A percentile compares a stretch with the other conserved stretches of the same genome.
These are phyloP conservation scores for Rhodosporidiobolus odoratus DNA, from an alignment of 768 basidiomycete species.

Conservation along the genomic window DNA sequence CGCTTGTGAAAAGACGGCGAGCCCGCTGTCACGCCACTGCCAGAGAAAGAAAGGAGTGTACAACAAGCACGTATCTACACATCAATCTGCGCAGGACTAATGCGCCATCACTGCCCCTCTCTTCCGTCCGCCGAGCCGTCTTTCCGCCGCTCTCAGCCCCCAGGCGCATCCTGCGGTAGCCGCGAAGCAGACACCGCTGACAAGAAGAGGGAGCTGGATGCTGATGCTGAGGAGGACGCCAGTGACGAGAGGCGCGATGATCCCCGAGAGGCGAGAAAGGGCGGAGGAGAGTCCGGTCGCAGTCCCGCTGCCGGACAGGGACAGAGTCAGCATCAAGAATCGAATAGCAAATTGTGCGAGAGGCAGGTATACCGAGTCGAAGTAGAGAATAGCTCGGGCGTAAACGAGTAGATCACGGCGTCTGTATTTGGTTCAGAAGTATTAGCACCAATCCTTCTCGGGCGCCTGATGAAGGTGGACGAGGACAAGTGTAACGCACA, in stretches of 20 bases:
- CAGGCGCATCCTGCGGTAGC: constrained; percentile 36
- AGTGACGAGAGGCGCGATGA: constrained; percentile 40
- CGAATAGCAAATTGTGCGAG: constrained; percentile 39
- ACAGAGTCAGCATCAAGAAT: not conserved
- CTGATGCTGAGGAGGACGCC: constrained; percentile 36
- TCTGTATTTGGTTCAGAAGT: constrained; percentile 1
- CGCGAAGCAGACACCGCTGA: constrained; percentile 29
- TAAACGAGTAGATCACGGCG: constrained; percentile 55
- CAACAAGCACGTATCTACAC: not conserved
- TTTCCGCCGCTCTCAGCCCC: constrained; percentile 10
- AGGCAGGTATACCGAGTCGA: constrained; percentile 39
- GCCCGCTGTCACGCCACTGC: too few relatives aligned
- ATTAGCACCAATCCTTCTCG: not conserved
- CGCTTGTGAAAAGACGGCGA: too few relatives aligned
- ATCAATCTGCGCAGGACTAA: not conserved
- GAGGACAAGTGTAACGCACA: not conserved
- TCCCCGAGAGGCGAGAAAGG: constrained; percentile 62
- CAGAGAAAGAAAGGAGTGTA: too few relatives aligned
- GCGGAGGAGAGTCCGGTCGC: constrained; percentile 84
- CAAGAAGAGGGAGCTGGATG: constrained; percentile 33
- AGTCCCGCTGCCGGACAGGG: constrained; percentile 61
- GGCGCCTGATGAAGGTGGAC: constrained; percentile 28
- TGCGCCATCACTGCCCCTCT: not conserved
- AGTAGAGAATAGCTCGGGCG: constrained; percentile 79
- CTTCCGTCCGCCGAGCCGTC: not conserved